Conservation (phyloP, 2,329 filamentous ascomycete species). For the Fusarium agapanthi region DNA sequence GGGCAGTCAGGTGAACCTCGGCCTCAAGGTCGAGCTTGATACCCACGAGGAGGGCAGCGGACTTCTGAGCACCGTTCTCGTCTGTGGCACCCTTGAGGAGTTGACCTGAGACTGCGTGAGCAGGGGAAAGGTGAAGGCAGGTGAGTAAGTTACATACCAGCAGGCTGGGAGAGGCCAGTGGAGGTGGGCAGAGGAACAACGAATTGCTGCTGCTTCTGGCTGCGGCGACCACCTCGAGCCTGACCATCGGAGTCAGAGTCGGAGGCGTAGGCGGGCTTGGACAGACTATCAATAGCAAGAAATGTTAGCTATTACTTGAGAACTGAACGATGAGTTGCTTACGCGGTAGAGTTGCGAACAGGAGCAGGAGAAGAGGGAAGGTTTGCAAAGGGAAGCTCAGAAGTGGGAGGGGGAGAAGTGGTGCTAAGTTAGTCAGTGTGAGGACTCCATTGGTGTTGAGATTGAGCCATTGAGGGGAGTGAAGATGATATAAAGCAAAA, state of each 20-base stretch:
- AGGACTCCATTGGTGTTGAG: constrained; percentile 21
- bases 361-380: constrained; percentile 33
- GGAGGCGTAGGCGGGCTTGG: constrained; percentile 44
- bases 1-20: constrained; percentile 68
- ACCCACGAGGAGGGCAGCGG: constrained; percentile 66
- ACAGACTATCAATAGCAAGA: constrained; percentile 24
- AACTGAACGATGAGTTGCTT: constrained; percentile 22
- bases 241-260: constrained; percentile 45
- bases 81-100: constrained; percentile 67
- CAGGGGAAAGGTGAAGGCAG: neutral
- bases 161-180: constrained; percentile 49
- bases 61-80: constrained; percentile 65
- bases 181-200: constrained; percentile 44
- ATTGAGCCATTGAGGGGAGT: neutral
- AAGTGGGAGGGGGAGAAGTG: constrained; percentile 28
- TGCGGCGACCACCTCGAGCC: constrained; percentile 43
- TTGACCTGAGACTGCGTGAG: constrained; percentile 50
- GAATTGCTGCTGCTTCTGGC: constrained; percentile 40
- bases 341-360: constrained; percentile 28
- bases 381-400: constrained; percentile 34
- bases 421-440: constrained; percentile 36
- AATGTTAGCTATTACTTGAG: constrained; percentile 18
- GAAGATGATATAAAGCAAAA: neutral
- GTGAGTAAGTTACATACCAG: constrained; percentile 27
- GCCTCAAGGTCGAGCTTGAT: constrained; percentile 72